Percentiles rank a stretch among this genome's conserved stretches.
Evolutionary conservation across 2,329 filamentous ascomycete genomes (phyloP).

Genomic region (Colletotrichum tabaci): DNA sequence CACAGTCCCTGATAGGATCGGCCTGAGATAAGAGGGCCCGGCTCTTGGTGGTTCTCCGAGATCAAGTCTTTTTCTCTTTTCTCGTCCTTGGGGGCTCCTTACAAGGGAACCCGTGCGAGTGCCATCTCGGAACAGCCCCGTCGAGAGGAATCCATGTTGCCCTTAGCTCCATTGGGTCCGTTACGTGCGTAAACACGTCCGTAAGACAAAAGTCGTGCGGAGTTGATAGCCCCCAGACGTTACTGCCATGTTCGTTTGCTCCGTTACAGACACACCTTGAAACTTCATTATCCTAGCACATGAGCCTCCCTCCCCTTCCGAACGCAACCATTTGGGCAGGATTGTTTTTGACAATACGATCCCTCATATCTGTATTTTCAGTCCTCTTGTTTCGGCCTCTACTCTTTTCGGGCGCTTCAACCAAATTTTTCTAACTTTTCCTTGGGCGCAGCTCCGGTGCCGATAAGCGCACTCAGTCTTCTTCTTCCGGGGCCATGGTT

Average conservation of each 20-base stretch:
- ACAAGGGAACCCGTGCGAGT: conserved; percentile 21
- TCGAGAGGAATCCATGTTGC: conserved; percentile 23
- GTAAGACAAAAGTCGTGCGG: conserved; percentile 1
- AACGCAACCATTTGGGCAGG: not conserved
- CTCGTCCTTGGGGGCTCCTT: conserved; percentile 21
- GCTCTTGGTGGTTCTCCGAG: not conserved
- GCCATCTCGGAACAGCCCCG: conserved; percentile 26
- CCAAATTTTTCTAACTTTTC: not conserved
- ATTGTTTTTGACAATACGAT: conserved; percentile 25
- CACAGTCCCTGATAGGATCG: not conserved
- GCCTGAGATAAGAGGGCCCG: not conserved
- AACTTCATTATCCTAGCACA: not conserved
- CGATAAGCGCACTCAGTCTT: not conserved
- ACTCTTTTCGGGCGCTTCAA: not conserved
- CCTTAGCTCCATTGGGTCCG: conserved; percentile 9
- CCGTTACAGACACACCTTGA: conserved; percentile 5
- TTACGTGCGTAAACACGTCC: conserved; percentile 32
- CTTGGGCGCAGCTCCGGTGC: not conserved
- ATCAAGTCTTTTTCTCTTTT: conserved; percentile 32
- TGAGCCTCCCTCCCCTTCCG: not conserved
- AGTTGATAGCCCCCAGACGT: conserved; percentile 27
- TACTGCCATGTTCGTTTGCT: not conserved
- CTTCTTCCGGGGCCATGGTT: not conserved
- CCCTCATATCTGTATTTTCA: not conserved
- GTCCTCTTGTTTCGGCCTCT: conserved; percentile 15